Percentiles rank a stretch among this genome's conserved stretches.
Evolutionary conservation across 2,329 filamentous ascomycete species (phyloP).

Genomic region (Colletotrichum gloeosporioides): DNA sequence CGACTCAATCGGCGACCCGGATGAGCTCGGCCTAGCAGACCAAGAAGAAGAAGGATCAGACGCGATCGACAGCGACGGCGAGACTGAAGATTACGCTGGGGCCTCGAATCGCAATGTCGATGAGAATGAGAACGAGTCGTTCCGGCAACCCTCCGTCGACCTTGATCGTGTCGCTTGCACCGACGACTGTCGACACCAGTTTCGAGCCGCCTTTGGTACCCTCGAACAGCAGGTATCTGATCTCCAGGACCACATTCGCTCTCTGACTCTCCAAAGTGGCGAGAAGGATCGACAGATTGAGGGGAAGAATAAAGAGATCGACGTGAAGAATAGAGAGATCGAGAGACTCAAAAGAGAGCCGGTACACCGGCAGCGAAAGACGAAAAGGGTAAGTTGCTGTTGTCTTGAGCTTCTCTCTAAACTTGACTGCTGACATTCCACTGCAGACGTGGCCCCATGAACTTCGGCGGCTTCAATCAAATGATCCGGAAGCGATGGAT

Average conservation of each 20-base stretch:
- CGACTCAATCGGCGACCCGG: neutral
- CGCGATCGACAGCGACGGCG: neutral
- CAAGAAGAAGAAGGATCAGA: neutral
- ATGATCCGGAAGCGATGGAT: neutral
- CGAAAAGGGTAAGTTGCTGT: neutral
- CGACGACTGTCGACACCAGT: neutral
- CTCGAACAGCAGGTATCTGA: neutral
- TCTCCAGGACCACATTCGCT: neutral
- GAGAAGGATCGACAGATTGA: neutral
- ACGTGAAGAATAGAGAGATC: neutral
- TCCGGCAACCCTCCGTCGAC: neutral
- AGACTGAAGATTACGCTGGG: neutral
- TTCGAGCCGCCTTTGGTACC: neutral
- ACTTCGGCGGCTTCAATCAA: neutral
- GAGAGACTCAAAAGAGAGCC: neutral
- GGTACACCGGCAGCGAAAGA: neutral
- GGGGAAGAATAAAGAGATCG: neutral
- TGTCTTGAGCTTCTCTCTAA: neutral
- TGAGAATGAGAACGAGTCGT: neutral
- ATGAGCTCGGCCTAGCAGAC: neutral
- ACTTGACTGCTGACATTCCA: neutral
- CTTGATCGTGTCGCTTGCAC: neutral
- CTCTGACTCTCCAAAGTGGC: neutral
- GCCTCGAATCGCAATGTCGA: neutral
- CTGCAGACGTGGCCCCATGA: constrained; percentile 2